These are phyloP conservation scores for Pilasporangium apinafurcum DNA, from an alignment of 352 stramenopile genomes.

Conservation along the genomic window DNA sequence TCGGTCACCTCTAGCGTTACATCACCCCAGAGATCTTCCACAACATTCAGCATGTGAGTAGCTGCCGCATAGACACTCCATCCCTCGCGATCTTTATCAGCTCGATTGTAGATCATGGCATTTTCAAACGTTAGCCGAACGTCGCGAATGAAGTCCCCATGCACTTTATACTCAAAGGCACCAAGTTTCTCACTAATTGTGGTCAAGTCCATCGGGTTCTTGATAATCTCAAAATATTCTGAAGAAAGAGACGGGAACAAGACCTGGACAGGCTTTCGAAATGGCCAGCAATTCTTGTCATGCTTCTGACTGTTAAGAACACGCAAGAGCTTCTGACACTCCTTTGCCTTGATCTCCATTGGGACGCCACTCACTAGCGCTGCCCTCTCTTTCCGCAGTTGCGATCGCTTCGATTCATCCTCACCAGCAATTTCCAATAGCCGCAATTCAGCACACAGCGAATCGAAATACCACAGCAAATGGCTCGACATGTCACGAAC, in stretches of 20 bases:
- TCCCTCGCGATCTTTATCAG: constrained; percentile 74
- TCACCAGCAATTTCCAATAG: constrained; percentile 15
- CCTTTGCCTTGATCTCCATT: constrained; percentile 76
- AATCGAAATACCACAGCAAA: constrained; percentile 82
- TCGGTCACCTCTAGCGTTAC: constrained; percentile 76
- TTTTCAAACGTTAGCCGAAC: constrained; percentile 83
- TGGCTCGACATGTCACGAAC: constrained; percentile 80
- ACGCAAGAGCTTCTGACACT: constrained; percentile 72
- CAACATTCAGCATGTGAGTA: constrained; percentile 58
- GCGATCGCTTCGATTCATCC: constrained; percentile 20
- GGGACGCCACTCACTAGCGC: constrained; percentile 41
- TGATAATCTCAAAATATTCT: constrained; percentile 82
- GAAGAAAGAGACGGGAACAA: constrained; percentile 64
- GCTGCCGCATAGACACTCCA: constrained; percentile 80
- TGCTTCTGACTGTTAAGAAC: constrained; percentile 85
- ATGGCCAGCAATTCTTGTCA: constrained; percentile 84
- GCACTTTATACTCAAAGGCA: constrained; percentile 67
- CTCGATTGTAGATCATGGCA: constrained; percentile 71
- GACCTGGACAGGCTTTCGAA: constrained; percentile 68
- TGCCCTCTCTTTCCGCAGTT: constrained; percentile 46
- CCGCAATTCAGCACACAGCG: constrained; percentile 65
- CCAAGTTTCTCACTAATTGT: constrained; percentile 67
- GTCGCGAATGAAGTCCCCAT: constrained; percentile 79
- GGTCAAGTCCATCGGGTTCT: constrained; percentile 73
- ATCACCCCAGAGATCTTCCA: constrained; percentile 75